Base-by-base conservation (phyloP, 768 basidiomycete genomes). In the Mycena amicta region DNA sequence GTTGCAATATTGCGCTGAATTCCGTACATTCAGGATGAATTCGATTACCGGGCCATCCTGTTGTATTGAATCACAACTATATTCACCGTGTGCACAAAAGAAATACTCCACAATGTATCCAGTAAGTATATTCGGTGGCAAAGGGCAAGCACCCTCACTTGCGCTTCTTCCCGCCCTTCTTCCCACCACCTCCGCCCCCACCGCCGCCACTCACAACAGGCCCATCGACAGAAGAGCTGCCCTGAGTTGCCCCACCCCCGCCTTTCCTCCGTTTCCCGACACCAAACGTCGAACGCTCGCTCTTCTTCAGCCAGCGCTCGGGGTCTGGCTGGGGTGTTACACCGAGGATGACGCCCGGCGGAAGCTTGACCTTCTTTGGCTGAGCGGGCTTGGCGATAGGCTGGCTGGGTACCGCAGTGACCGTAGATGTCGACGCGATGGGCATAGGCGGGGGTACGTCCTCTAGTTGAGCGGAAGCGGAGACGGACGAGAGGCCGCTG, bases 301-400 rank as follows among this genome's bases (percentile, higher is more conserved):
- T 89, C 77, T 92, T 93, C 83, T 93, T 93, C 59, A 93, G 70
- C 92, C 92, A 93, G 61, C 92, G 77, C 71, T 93, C 92, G 25
- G 92, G 90, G 74, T 93, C 92, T 29, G 92, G 92, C 18, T 85
- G 80, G 27, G 91, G 90, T 3, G 91, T 92, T 12, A 90, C 85
- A 20, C 92, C 91, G 18, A 86, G 88, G 25, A 86, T 72, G 22
- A 93, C 87, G n/a, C 88, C 87, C 54, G 82, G 78, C 15, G 92
- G 91, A 18, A 93, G 79, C 68, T 90, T 86, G 61, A 83, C 82
- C 72, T 72, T 82, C 57, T 37, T 66, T 60, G 63, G 80, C 70
- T 55, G 78, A 71, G 26, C 67, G 60, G 47, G 72, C 63, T 41
- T 59, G 66, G 67, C 62, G 47, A 70, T 66, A 28, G 70, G 67